Percentiles rank a stretch among this genome's conserved stretches.
Evolutionary conservation across 2,329 filamentous ascomycete species (phyloP).

Genomic region (Xylariales sp.): DNA sequence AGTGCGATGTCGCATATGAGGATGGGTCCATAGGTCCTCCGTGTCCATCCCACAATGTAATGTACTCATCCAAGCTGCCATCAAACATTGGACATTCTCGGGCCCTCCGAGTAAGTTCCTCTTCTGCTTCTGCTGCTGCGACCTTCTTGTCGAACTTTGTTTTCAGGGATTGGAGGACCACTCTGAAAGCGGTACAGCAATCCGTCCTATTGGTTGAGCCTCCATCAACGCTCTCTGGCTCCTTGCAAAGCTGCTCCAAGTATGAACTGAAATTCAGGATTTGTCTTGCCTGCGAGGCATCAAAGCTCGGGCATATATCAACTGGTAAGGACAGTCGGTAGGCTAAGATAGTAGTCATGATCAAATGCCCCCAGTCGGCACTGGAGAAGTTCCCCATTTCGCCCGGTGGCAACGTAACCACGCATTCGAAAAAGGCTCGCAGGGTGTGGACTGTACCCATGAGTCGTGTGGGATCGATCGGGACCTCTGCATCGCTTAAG

Average conservation of each 20-base stretch:
- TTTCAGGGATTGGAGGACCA: constrained; percentile 42
- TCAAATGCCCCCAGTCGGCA: constrained; percentile 39
- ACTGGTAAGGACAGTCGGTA: constrained; percentile 44
- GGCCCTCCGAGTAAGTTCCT: constrained; percentile 12
- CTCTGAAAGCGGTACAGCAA: constrained; percentile 38
- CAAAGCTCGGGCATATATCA: constrained; percentile 30
- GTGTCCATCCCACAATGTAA: constrained; percentile 7
- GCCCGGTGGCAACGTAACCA: constrained; percentile 17
- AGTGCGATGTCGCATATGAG: constrained; percentile 1
- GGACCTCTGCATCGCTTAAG: constrained; percentile 14
- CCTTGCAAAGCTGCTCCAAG: constrained; percentile 30
- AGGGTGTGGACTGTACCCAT: constrained; percentile 18
- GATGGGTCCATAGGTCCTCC: background rate
- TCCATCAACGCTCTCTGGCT: constrained; percentile 12
- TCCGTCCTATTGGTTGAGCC: constrained; percentile 29
- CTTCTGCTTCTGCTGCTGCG: constrained; percentile 25
- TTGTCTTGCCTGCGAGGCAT: constrained; percentile 33
- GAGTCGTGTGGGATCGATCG: constrained; percentile 16
- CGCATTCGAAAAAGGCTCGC: constrained; percentile 28
- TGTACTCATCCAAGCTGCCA: constrained; percentile 32
- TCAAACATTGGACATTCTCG: constrained; percentile 47
- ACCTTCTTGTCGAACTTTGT: constrained; percentile 40
- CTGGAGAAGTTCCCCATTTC: constrained; percentile 33
- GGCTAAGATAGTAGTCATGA: constrained; percentile 36
- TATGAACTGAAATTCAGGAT: constrained; percentile 35